A percentile compares a stretch with the other conserved stretches of the same genome.
These are phyloP conservation scores for Rhodotorula sp. DNA, from an alignment of 1,284 basidiomycete species.

Conservation along the genomic window DNA sequence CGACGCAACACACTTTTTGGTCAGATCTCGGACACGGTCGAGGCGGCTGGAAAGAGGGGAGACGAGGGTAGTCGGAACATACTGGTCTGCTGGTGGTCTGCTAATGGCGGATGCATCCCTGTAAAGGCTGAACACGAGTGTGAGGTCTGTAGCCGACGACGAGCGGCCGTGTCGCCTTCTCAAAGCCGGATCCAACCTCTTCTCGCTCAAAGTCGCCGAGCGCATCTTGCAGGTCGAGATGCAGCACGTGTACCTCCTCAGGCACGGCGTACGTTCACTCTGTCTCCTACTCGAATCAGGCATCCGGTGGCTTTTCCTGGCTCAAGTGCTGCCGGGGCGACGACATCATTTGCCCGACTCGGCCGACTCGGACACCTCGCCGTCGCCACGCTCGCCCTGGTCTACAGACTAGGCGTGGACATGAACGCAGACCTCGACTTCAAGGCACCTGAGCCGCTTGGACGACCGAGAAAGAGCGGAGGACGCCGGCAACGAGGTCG, in stretches of 20 bases:
- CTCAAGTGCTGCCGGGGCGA: background rate
- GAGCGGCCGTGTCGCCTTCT: background rate
- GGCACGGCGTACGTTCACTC: conserved; percentile 21
- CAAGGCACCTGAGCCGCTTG: too few species aligned
- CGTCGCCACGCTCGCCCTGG: too few species aligned
- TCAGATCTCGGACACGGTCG: too few species aligned
- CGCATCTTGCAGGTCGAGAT: background rate
- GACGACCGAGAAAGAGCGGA: too few species aligned
- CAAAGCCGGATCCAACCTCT: background rate
- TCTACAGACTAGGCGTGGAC: too few species aligned
- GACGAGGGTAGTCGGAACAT: background rate
- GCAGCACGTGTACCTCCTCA: conserved; percentile 27
- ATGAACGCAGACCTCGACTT: too few species aligned
- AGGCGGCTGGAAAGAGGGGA: background rate
- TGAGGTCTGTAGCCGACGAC: background rate
- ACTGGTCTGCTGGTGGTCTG: conserved; percentile 35
- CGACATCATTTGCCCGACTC: background rate
- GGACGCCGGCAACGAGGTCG: too few species aligned
- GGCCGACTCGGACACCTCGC: too few species aligned
- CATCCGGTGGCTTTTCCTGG: too few species aligned
- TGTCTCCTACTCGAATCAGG: background rate
- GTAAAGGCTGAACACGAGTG: background rate
- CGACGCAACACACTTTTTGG: background rate
- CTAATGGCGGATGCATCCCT: conserved; percentile 35
- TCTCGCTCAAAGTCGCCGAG: too few species aligned